These are phyloP conservation scores for Suillus subalutaceus DNA, from an alignment of 768 basidiomycete species.

Conservation along the genomic window DNA sequence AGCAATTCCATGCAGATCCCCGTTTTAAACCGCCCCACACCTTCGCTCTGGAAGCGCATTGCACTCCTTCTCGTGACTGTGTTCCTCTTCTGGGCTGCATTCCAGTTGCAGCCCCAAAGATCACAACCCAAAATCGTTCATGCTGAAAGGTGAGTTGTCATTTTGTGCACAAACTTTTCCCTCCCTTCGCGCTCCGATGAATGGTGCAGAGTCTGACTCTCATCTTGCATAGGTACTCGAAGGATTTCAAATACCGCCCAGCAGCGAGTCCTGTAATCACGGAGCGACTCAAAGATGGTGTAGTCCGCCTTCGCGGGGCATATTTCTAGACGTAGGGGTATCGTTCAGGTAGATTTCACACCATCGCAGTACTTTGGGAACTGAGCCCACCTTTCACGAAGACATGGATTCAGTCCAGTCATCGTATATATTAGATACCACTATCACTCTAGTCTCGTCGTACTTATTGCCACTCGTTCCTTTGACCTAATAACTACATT, in stretches of 20 bases:
- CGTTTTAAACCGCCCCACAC: constrained; percentile 42
- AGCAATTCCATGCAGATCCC: constrained; percentile 23
- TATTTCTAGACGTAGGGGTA: constrained; percentile 31
- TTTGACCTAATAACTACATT: background rate
- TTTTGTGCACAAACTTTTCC: background rate
- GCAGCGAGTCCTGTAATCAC: constrained; percentile 86
- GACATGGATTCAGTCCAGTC: background rate
- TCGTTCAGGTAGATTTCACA: background rate
- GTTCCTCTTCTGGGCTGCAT: constrained; percentile 47
- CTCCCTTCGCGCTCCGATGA: background rate
- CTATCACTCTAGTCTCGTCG: background rate
- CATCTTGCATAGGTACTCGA: constrained; percentile 66
- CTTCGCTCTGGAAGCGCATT: constrained; percentile 49
- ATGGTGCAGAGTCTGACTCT: background rate
- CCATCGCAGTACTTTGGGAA: background rate
- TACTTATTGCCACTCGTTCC: background rate
- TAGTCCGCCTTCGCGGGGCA: constrained; percentile 71
- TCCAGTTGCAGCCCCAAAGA: constrained; percentile 33
- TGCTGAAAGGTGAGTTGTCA: constrained; percentile 57
- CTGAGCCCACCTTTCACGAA: background rate
- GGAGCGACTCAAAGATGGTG: constrained; percentile 73
- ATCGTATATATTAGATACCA: background rate
- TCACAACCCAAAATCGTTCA: constrained; percentile 53
- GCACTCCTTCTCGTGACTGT: constrained; percentile 45
- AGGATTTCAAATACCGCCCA: constrained; percentile 79